A percentile compares a stretch with the other conserved stretches of the same genome.
phyloP scores from a whole-genome alignment of 1,139 yeast species.

The Pichia sp. region DNA sequence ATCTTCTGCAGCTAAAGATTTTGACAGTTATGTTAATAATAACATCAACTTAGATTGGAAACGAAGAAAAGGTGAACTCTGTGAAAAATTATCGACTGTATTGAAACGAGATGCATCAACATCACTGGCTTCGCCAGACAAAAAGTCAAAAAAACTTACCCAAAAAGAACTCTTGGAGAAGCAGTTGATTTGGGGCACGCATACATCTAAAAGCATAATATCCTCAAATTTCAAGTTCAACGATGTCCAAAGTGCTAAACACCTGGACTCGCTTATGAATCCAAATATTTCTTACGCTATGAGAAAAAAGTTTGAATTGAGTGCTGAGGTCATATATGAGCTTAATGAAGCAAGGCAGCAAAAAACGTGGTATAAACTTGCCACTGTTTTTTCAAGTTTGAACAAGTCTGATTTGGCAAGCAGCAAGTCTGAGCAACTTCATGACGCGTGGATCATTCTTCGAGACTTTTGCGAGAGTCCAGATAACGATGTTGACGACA shows the following conservation, averaged over 20 bases:
- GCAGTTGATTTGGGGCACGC: conserved; percentile 29
- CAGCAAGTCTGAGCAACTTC: conserved; percentile 58
- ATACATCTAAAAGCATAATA: conserved; percentile 26
- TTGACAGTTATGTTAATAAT: conserved; percentile 69
- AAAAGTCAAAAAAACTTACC: conserved; percentile 18
- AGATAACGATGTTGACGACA: conserved; percentile 12
- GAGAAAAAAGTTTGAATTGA: conserved; percentile 61
- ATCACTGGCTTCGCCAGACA: conserved; percentile 16
- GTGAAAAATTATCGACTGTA: conserved; percentile 59
- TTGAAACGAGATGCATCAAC: conserved; percentile 25
- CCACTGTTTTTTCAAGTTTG: conserved; percentile 51
- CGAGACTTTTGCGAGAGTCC: conserved; percentile 27
- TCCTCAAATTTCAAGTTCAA: conserved; percentile 31
- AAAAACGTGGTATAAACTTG: conserved; percentile 45
- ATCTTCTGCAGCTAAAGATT: conserved; percentile 71
- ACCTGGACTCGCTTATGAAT: conserved; percentile 23
- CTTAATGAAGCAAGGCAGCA: conserved; percentile 66
- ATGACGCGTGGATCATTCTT: conserved; percentile 58
- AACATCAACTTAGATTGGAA: conserved; percentile 83
- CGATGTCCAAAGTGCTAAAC: conserved; percentile 27
- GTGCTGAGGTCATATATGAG: conserved; percentile 66
- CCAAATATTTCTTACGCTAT: conserved; percentile 33
- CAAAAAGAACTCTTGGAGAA: conserved; percentile 22
- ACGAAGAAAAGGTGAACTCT: conserved; percentile 64
- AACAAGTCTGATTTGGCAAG: conserved; percentile 48